Conservation (phyloP, 208 protist genomes). For the Leishmania gerbilli region DNA sequence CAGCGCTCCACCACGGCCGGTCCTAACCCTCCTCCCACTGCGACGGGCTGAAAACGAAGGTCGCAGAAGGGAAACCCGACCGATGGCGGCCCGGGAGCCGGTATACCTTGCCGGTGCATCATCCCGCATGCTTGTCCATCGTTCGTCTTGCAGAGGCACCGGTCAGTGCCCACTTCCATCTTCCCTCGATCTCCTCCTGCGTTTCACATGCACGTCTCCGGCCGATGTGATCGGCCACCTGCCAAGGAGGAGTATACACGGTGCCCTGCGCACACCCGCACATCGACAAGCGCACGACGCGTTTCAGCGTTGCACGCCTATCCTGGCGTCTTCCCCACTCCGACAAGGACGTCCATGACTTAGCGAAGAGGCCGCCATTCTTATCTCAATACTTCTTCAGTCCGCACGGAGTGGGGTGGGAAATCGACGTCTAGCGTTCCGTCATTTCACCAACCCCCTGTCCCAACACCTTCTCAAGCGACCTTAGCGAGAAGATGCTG, state of each 20-base stretch:
- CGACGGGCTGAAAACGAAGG: background rate
- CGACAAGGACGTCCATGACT: background rate
- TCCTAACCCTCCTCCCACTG: background rate
- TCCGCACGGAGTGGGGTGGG: background rate
- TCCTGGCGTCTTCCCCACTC: background rate
- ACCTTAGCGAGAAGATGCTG: constrained; percentile 1
- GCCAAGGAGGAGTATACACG: background rate
- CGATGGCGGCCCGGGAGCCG: background rate
- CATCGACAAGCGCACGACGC: background rate
- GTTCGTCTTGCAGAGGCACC: background rate
- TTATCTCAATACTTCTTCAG: background rate
- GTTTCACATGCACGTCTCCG: background rate
- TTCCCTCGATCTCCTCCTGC: background rate
- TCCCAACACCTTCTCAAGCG: background rate
- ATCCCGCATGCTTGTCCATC: no score
- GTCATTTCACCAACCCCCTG: background rate
- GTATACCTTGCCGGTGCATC: background rate
- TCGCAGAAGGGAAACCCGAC: background rate
- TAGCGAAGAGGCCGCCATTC: background rate
- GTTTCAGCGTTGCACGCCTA: background rate
- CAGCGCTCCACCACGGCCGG: background rate
- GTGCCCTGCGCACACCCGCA: background rate
- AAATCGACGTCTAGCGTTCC: background rate
- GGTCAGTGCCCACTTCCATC: background rate
- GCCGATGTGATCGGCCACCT: background rate